Base-by-base conservation (phyloP, 352 stramenopile genomes). In the Phytophthora cactorum region DNA sequence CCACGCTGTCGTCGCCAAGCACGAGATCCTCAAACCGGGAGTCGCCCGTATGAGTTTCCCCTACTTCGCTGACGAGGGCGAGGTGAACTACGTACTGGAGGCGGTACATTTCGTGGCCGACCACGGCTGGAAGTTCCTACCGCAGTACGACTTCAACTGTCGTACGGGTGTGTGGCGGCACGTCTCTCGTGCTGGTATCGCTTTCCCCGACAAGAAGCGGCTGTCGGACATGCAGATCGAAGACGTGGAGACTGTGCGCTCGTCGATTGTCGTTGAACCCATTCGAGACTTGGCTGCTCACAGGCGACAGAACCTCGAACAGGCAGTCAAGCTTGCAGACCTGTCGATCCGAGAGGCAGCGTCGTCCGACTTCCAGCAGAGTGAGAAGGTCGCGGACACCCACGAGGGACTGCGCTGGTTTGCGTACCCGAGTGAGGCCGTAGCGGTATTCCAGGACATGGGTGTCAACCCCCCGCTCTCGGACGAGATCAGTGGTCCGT, bases 81-180 rank as follows among this genome's bases (percentile, higher is more conserved):
- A 98, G 66, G 84, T 95, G n/a, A 76, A 98, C 11, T 99, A 99
- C 82, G 92, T 99, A 10, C 44, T 99, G 8, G 34, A 90, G 5
- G 96, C 97, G 1, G 78, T 99, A 17, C 75, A 91, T 39, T 99
- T 98, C 71, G 93, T 99, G 10, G 90, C 95, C 1, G 81, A 89
- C 49, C 68, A 99, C 56, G 97, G 93, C 46, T 98, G 86, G 83
- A 92, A 92, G 28, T 92, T 99, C 29, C 77, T 99, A 39, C 93
- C 92, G 22, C 82, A 97, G 59, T 99, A 99, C 75, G 59, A 73
- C 32, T 98, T 97, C 71, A 97, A 98, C 79, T 87, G 98, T 75
- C 82, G 92, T 14, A 99, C 94, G 8, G 97, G 96, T 11, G 95
- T 98, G 53, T 98, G 91, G 90, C 74, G 82, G 22, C 88, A 97